Evolutionary conservation across 495 filamentous ascomycete genomes (phyloP).

Genomic region (Neurospora tetrasperma): DNA sequence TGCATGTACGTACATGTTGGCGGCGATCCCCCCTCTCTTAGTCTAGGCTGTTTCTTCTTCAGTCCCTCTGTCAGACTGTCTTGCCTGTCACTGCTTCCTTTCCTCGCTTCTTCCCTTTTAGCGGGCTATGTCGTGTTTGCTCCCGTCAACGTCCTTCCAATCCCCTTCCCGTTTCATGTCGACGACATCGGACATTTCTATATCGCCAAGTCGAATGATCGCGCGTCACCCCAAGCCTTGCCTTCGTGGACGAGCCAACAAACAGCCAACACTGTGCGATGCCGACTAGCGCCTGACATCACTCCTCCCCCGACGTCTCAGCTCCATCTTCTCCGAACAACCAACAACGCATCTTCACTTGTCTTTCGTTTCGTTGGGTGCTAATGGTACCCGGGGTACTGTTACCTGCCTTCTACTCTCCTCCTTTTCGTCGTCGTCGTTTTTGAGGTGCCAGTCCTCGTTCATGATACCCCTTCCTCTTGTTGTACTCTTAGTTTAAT

Average conservation of each 20-base stretch:
- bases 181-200: not conserved
- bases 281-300: not conserved
- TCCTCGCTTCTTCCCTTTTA: not conserved
- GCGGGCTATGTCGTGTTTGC: not conserved
- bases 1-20: not conserved
- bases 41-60: not conserved
- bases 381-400: not conserved
- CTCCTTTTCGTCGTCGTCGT: not conserved
- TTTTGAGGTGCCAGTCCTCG: not conserved
- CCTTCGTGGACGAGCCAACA: not conserved
- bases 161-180: not conserved
- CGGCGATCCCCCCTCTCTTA: not conserved
- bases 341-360: not conserved
- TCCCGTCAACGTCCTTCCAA: not conserved
- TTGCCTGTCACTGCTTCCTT: not conserved
- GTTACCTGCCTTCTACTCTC: not conserved
- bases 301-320: not conserved
- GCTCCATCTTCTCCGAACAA: not conserved
- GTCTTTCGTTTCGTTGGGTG: not conserved
- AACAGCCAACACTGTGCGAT: not conserved
- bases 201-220: not conserved
- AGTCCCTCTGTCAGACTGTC: not conserved
- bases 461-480: not conserved
- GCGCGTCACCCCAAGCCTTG: not conserved
- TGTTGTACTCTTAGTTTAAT: not conserved